phyloP scores from a whole-genome alignment of 371 early-diverging fungal species.

The Mucor piriformis region DNA sequence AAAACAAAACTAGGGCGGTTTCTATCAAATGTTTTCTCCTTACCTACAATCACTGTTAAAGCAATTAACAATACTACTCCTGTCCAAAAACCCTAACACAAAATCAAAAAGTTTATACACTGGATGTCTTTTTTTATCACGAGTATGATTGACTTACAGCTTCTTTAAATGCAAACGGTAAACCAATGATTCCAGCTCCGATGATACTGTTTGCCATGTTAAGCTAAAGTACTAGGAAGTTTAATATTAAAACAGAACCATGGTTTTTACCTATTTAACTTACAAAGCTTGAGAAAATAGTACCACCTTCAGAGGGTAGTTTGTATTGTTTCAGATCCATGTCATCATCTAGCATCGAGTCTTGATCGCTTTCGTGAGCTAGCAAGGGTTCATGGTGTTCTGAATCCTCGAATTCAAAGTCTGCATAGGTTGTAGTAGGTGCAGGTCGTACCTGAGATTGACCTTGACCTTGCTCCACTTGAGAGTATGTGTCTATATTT shows the following conservation, averaged over 20 bases:
- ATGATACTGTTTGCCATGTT: conserved; percentile 82
- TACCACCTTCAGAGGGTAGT: conserved; percentile 51
- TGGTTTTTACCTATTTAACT: conserved; percentile 14
- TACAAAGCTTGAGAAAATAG: conserved; percentile 53
- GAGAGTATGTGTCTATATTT: neutral
- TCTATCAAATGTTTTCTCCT: neutral
- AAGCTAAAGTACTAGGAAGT: conserved; percentile 39
- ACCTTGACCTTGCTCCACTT: neutral
- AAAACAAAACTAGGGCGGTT: neutral
- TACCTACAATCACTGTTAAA: conserved; percentile 71
- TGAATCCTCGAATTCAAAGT: conserved; percentile 46
- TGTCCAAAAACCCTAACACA: conserved; percentile 55
- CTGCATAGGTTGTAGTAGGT: conserved; percentile 32
- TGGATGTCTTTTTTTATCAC: too few species aligned
- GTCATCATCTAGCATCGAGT: conserved; percentile 9
- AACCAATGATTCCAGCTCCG: conserved; percentile 74
- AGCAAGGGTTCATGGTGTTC: conserved; percentile 32
- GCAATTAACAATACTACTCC: conserved; percentile 64
- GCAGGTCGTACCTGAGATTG: neutral
- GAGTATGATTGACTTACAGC: conserved; percentile 52
- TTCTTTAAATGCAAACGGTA: conserved; percentile 66
- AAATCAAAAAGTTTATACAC: too few species aligned
- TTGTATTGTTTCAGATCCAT: conserved; percentile 32
- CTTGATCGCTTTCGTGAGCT: conserved; percentile 20
- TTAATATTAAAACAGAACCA: neutral